These are phyloP conservation scores for Nemania abortiva DNA, from an alignment of 2,329 filamentous ascomycete species.

Conservation along the genomic window DNA sequence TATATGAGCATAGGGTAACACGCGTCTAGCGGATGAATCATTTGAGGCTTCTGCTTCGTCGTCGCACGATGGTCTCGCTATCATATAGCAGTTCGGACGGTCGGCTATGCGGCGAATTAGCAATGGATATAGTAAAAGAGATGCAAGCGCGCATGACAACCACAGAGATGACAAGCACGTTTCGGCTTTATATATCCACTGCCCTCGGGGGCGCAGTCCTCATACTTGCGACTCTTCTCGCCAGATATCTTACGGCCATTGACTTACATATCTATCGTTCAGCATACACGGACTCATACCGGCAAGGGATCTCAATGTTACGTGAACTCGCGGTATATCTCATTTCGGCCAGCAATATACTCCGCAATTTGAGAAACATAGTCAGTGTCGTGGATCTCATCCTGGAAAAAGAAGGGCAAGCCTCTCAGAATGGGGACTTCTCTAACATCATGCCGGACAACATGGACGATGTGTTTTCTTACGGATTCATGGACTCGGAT, in stretches of 20 bases:
- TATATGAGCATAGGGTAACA: neutral
- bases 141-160: neutral
- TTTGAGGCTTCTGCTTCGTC: neutral
- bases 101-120: neutral
- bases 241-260: neutral
- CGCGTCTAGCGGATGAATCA: neutral
- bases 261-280: neutral
- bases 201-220: neutral
- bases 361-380: neutral
- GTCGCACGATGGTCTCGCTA: neutral
- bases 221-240: neutral
- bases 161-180: neutral
- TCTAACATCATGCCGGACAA: neutral
- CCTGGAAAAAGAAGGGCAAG: neutral
- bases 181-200: neutral
- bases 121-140: neutral
- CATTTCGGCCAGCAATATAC: neutral
- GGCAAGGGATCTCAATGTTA: neutral
- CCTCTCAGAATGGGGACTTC: neutral
- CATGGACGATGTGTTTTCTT: neutral
- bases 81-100: neutral
- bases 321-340: neutral
- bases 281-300: neutral
- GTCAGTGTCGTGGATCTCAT: neutral
- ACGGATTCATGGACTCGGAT: neutral